Base-by-base conservation (phyloP, 768 basidiomycete genomes). In the Suillus lakei region DNA sequence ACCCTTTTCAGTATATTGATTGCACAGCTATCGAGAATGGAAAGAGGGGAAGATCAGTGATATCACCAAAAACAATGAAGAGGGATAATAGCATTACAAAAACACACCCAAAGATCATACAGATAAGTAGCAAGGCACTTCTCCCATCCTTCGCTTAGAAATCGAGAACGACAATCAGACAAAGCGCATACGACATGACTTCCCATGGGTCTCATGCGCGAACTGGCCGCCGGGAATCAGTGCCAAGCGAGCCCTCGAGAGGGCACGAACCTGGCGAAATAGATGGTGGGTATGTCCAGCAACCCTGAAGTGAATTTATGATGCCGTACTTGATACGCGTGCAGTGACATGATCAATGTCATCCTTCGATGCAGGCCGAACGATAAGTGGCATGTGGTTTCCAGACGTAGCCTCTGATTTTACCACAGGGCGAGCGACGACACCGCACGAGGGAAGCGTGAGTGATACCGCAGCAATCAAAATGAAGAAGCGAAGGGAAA, bases 351-450 rank as follows among this genome's bases (percentile, higher is more conserved):
- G 38, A 62, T 65, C 63, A 54, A 60, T 64, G 55, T 58, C 44
- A 53, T 46, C 43, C 66, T 34, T 60, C 55, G 66, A 70, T 34
- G 76, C 68, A 23, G 76, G 78, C 39, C 80, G 80, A 68, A 86
- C 77, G 67, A 81, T 79, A 67, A 89, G 76, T 60, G 88, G 88
- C 85, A 88, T 86, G 76, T 85, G 87, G 76, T 86, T 87, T 59
- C 87, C 86, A 62, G 82, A 72, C 60, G 79, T 74, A n/a, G 83
- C 80, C 67, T 82, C 80, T 46, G 84, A 85, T 72, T 83, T 85
- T 64, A 88, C 84, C 70, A 86, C 83, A 28, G 87, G 87, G 63
- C 85, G 83, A 62, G 84, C 86, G 28, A 86, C 83, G 64, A 87
- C 80, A 70, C 85, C 85, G 72, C 30, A 68, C 43, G 39, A 62